Base-by-base conservation (phyloP, 495 filamentous ascomycete species). In the Penicillium arizonense region DNA sequence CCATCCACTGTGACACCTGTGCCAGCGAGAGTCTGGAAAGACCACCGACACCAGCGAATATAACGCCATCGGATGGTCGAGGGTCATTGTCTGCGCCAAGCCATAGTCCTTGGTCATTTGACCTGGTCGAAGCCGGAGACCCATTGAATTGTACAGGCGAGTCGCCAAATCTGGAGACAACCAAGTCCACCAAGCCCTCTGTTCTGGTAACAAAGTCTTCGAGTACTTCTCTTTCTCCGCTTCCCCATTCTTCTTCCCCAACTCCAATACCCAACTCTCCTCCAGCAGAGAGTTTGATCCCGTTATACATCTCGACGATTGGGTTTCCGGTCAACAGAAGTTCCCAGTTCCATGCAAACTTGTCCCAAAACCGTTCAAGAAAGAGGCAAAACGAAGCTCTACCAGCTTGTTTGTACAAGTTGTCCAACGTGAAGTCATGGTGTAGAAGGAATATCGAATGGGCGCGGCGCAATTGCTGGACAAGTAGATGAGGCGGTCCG, bases 181-280 rank as follows among this genome's bases (percentile, higher is more conserved):
- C 74, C 44, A 97, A 57, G 67, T 98, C 94, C 16, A 96, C 80
- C 51, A 84, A 83, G 26, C 79, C 94, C 68, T 71, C 89, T 55
- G 66, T 82, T 67, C 66, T 73, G 14, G 68, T 52, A 8, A 89
- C 82, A 59, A 96, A 84, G 14, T 88, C 90, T 65, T 96, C 94
- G 2, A 99, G 75, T 1, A 97, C 93, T 59, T 91, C 91, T 60
- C 92, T 74, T 72, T 96, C 91, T 12, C 90, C 90, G 57, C 90
- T 96, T 2, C 92, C 91, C 74, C 91, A 84, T 52, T 96, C 89
- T 71, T 96, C 91, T 63, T 96, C 91, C 28, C 92, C 94, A 11
- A 97, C 91, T 1, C 95, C 95, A 13, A 96, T 81, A 14, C 94
- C 95, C 21, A 96, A 83, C 70, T 96, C 91, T 5, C 93, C 94